phyloP scores from a whole-genome alignment of 2,329 filamentous ascomycete genomes.

The Aspergillus neotritici region DNA sequence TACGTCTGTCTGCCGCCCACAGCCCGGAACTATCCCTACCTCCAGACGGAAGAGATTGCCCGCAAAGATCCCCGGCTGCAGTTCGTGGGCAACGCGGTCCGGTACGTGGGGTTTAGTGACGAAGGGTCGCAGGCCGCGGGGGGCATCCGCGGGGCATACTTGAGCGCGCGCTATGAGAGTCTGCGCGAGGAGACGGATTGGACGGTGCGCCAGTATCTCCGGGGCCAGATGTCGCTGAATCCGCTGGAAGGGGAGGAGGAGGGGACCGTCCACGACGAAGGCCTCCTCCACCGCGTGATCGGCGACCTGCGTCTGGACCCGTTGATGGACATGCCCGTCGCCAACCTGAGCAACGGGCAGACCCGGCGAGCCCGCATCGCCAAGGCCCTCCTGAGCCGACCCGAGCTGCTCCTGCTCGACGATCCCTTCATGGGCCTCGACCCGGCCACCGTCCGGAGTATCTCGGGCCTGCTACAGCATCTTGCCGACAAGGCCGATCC shows the following conservation, averaged over 20 bases:
- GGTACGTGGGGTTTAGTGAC: slow-evolving; percentile 84
- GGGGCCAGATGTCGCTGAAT: slow-evolving; percentile 78
- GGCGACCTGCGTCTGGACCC: slow-evolving; percentile 62
- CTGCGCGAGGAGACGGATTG: slow-evolving; percentile 82
- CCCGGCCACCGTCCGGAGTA: slow-evolving; percentile 66
- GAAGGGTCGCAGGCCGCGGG: slow-evolving; percentile 53
- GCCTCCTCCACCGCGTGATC: slow-evolving; percentile 58
- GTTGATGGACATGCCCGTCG: slow-evolving; percentile 73
- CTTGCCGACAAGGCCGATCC: slow-evolving; percentile 64
- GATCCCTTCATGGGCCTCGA: slow-evolving; percentile 97
- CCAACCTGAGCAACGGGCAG: slow-evolving; percentile 91
- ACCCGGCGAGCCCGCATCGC: slow-evolving; percentile 82
- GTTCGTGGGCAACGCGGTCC: slow-evolving; percentile 63
- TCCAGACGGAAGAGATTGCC: slow-evolving; percentile 59
- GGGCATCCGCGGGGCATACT: slow-evolving; percentile 62
- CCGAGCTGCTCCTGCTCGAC: slow-evolving; percentile 79
- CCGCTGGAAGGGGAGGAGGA: slow-evolving; percentile 53
- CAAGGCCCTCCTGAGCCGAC: slow-evolving; percentile 69
- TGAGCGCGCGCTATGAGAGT: slow-evolving; percentile 87
- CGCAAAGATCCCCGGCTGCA: slow-evolving; percentile 47
- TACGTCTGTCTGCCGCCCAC: slow-evolving; percentile 69
- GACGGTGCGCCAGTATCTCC: slow-evolving; percentile 71
- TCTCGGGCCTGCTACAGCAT: slow-evolving; percentile 65
- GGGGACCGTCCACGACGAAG: slow-evolving; percentile 46
- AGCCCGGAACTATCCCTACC: slow-evolving; percentile 71